Evolutionary conservation across 2,329 filamentous ascomycete species (phyloP), one percentile per base, ranked within the genome.

Genomic region (Plectosphaerella plurivora): DNA sequence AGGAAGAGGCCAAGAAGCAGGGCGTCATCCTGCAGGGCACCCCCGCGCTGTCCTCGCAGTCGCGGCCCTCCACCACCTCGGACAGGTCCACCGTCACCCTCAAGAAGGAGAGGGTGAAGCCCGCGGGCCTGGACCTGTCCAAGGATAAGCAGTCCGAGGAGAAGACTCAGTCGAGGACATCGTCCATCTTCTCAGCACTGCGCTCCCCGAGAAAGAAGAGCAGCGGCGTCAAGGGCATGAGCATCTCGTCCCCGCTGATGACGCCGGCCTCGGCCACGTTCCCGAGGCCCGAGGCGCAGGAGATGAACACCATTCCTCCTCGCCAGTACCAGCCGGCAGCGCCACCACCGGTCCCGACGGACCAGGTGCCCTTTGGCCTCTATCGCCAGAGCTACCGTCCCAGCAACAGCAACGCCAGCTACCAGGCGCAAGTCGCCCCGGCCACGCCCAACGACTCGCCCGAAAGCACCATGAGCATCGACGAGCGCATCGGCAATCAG

Each of bases 1-100:
- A 96, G 61, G 92, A 97, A 63, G 82, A 81, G 53, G 82, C 82
- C 49, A 86, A 85, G 66, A 73, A 78, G 58, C 75, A 75, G 47
- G 83, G 83, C 33, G 64, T 81, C 42, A 68, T 68, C 16, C 71
- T 81, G 45, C 73, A 78, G 20, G 67, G 65, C 69, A 51, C 67
- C 20, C 73, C 75, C 15, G 53, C 73, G 10, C 54, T 69, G 7
- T 60, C 67, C 25, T 51, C 52, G 28, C 63, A 60, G 33, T 59
- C 58, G 48, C 62, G 53, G 53, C 57, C 54, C 51, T 62, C 56
- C 47, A 61, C 60, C 45, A 61, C 60, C 45, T 65, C 50, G 46
- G 63, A 54, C 14, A 60, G 57, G 48, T 65, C 65, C 41, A 59
- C 68, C 47, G 57, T 64, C 12, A 68, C 68, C 6, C 39, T 47